These are phyloP conservation scores for Rhazya stricta DNA, from an alignment of 257 asterid species.

Conservation along the genomic window DNA sequence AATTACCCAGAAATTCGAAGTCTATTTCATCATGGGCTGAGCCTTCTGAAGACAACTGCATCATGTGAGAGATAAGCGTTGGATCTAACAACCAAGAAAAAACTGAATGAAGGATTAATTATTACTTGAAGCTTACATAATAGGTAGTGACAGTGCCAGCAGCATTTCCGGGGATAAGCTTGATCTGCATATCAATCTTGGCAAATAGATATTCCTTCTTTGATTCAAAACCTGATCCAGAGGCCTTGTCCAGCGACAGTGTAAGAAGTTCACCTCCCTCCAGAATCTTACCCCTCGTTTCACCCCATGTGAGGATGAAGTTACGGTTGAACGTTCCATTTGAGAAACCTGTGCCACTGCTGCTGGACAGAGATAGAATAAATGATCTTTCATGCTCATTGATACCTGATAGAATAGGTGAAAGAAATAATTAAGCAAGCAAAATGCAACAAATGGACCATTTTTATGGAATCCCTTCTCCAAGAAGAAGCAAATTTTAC, in stretches of 20 bases:
- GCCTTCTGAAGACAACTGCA: constrained; percentile 68
- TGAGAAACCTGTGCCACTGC: constrained; percentile 16
- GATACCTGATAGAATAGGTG: neutral
- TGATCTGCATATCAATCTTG: constrained; percentile 67
- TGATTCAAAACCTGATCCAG: constrained; percentile 81
- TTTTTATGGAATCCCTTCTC: neutral
- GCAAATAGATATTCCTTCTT: constrained; percentile 58
- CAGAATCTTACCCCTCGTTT: constrained; percentile 36
- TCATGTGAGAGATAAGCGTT: neutral
- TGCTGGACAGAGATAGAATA: neutral
- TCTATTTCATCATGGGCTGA: constrained; percentile 79
- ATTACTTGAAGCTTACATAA: constrained; percentile 38
- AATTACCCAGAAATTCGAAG: constrained; percentile 79
- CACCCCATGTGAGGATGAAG: constrained; percentile 67
- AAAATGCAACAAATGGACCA: neutral
- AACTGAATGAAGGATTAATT: neutral
- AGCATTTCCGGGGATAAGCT: constrained; percentile 71
- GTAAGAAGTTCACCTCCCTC: constrained; percentile 69
- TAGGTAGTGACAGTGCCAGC: constrained; percentile 95
- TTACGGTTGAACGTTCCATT: constrained; percentile 59
- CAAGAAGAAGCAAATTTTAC: neutral
- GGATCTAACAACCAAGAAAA: neutral
- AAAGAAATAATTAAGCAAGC: neutral
- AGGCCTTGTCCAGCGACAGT: constrained; percentile 47
- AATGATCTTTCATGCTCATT: no score